Evolutionary conservation across 441 rosid genomes (phyloP), one percentile per base, ranked within the genome.

Genomic region (Mallotus japonicus): DNA sequence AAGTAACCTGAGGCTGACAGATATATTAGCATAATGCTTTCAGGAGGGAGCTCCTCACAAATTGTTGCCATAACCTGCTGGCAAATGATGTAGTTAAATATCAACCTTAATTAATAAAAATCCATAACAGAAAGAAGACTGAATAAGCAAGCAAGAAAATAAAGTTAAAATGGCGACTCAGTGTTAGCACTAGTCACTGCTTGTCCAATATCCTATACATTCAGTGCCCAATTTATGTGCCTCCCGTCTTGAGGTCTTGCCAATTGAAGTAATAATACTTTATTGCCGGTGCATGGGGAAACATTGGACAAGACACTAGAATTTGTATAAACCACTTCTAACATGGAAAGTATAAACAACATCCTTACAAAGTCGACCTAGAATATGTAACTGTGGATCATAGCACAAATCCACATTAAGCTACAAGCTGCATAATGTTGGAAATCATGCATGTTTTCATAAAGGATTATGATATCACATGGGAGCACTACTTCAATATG

Each of bases 51-150:
- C 82, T 91, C 96, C 79, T 91, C 97, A 69, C 91, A 88, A 32
- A 92, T 78, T 76, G 96, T 92, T 28, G 99, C 98, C 78, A 95
- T 81, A 69, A 87, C 99, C 99, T 92, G 86, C 81, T 22, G 77
- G 64, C 46, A 65, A 67, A 20, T 42, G 10, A 20, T 71, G 19
- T 67, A 69, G 17, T 75, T 67, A 65, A 72, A 57, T 16, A 73
- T 24, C 20, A 54, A 60, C 37, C 22, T 47, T 60, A 53, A 61
- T 32, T 22, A 69, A 24, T 60, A 57, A 44, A 71, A 70, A 3
- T 54, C 8, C 13, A 53, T 8, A 50, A 55, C 13, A 15, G 13
- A 44, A 20, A 56, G 19, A 47, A 44, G 2, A 17, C 15, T 28
- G 16, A 37, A 40, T 1, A 56, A 37, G 4, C n/a, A 22, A 14